Evolutionary conservation across 345 rosid genomes (phyloP), one percentile per base, ranked within the genome.

Genomic region (Corymbia maculata): DNA sequence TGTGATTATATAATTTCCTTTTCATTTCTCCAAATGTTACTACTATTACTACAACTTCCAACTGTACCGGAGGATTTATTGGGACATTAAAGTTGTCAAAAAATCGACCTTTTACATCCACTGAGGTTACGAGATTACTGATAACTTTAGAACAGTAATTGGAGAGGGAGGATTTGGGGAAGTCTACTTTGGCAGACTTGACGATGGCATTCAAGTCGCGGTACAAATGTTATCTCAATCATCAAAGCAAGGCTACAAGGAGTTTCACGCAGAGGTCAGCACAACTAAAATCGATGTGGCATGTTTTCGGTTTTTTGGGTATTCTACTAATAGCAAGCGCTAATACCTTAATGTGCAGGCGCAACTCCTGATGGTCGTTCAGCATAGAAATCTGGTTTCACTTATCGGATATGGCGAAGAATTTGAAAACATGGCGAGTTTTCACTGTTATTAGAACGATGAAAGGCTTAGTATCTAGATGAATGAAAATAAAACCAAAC

Each of bases 361-460:
- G 3, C 57, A 92, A 64, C 91, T 92, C 16, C 66, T 92, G 10
- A 86, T 87, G 86, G 61, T 87, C 26, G 91, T 90, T 26, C 92
- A 89, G 66, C 94, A 91, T 16, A 88, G 87, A 86, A 89, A 90
- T 79, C 85, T 91, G 89, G 88, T 90, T 79, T 52, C 85, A 11
- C 91, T 91, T 28, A 82, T 91, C 49, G 94, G 93, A 13, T 91
- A 86, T 80, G 90, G 92, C 19, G 52, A 90, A 75, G 93, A 93
- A 68, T 89, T 47, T 10, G 36, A 79, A 36, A 79, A 89, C 86
- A 82, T 70, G 90, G 93, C 13, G 52, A 51, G 16, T 51, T 51
- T 51, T 13, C 13, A 51, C 52, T 51, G 0, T 51, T 51, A 51
- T 51, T 51, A 13, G 16, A 51, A 51, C 2, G 16, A 51, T 1